Evolutionary conservation across 495 filamentous ascomycete species (phyloP).

Genomic region (Neurospora sp.): DNA sequence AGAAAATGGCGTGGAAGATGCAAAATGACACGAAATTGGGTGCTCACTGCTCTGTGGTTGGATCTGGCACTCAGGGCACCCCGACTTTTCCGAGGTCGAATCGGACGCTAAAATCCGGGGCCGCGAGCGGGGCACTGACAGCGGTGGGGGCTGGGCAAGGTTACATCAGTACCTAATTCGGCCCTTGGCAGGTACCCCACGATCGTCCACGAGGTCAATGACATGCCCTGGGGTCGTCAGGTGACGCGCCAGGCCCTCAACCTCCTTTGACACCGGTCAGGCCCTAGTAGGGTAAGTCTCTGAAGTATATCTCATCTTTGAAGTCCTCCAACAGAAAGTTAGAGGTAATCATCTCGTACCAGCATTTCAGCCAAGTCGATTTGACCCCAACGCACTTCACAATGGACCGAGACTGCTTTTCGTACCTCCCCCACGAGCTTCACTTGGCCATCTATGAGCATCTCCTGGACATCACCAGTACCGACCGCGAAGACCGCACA

Average conservation of each 20-base stretch:
- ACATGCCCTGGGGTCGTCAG: background rate
- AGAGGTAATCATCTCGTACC: background rate
- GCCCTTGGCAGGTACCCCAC: background rate
- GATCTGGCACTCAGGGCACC: background rate
- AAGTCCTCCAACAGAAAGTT: background rate
- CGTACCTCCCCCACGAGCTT: background rate
- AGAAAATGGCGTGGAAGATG: background rate
- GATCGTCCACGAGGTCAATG: background rate
- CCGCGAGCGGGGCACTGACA: background rate
- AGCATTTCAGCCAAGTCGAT: background rate
- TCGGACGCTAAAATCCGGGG: background rate
- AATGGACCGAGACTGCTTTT: background rate
- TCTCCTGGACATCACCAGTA: background rate
- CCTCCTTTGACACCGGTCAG: background rate
- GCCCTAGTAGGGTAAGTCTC: background rate
- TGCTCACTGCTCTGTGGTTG: background rate
- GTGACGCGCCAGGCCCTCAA: background rate
- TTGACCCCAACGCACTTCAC: background rate
- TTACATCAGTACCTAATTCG: background rate
- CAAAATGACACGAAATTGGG: background rate
- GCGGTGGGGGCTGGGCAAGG: background rate
- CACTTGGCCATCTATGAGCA: background rate
- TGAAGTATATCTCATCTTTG: background rate
- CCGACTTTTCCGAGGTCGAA: background rate
- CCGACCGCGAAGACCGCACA: background rate